A percentile compares a stretch with the other conserved stretches of the same genome.
These are phyloP conservation scores for Pseudocercospora pini-densiflorae DNA, from an alignment of 2,329 filamentous ascomycete genomes.

Conservation along the genomic window DNA sequence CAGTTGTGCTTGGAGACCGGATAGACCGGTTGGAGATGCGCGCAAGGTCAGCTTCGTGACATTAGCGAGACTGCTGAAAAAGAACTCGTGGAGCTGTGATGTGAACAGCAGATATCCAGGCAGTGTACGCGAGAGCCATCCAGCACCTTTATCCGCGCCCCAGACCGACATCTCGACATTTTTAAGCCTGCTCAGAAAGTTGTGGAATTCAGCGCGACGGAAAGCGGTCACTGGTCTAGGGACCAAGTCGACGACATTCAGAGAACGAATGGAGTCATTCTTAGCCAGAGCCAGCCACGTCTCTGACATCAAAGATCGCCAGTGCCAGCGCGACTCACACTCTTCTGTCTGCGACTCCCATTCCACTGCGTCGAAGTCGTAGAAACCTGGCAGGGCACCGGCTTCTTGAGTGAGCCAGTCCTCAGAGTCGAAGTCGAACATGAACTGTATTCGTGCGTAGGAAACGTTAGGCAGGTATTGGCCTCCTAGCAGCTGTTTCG, in stretches of 20 bases:
- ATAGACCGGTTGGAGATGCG: background rate
- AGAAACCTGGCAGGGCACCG: background rate
- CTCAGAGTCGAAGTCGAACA: constrained; percentile 6
- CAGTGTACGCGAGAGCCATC: constrained; percentile 10
- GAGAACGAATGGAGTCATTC: background rate
- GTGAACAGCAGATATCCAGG: constrained; percentile 11
- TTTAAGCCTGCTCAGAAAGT: background rate
- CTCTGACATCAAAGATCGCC: constrained; percentile 12
- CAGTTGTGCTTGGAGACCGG: background rate
- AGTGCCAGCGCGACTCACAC: constrained; percentile 10
- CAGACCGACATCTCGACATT: constrained; percentile 11
- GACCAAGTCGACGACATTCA: constrained; percentile 8
- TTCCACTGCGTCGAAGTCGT: constrained; percentile 2
- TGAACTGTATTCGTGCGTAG: background rate
- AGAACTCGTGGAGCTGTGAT: constrained; percentile 9
- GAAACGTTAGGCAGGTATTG: constrained; percentile 2
- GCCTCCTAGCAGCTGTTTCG: background rate
- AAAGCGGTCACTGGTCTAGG: constrained; percentile 9
- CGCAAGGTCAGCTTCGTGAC: background rate
- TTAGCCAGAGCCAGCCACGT: constrained; percentile 11
- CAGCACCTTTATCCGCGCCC: constrained; percentile 13
- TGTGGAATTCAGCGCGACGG: background rate
- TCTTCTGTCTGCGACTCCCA: constrained; percentile 2
- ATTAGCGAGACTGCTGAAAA: background rate
- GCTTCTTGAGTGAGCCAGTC: constrained; percentile 8